phyloP scores from a whole-genome alignment of 2,329 filamentous ascomycete species.

The Fusarium nematophilum region DNA sequence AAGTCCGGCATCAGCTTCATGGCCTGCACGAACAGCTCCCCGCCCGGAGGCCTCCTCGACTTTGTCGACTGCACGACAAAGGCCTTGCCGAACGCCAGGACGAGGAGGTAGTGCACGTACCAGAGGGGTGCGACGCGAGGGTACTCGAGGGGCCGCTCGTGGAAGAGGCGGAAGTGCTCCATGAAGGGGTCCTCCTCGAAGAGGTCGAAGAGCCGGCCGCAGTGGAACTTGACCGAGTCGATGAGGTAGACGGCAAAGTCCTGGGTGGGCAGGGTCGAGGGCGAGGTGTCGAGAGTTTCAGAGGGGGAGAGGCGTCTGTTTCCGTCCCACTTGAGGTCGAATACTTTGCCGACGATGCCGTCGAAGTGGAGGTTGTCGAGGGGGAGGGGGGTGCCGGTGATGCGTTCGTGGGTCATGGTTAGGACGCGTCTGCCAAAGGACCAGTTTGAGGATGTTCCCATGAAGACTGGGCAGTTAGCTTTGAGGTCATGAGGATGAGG shows the following conservation, averaged over 20 bases:
- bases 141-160: slow-evolving; percentile 11
- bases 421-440: slow-evolving; percentile 37
- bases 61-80: slow-evolving; percentile 36
- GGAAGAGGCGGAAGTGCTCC: slow-evolving; percentile 27
- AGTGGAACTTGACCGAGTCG: slow-evolving; percentile 37
- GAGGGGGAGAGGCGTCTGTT: not conserved
- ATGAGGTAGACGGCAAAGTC: slow-evolving; percentile 39
- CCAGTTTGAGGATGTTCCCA: slow-evolving; percentile 37
- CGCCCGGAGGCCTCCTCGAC: slow-evolving; percentile 25
- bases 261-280: slow-evolving; percentile 15
- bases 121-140: slow-evolving; percentile 17
- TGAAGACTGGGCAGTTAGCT: slow-evolving; percentile 22
- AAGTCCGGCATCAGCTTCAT: slow-evolving; percentile 38
- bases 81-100: slow-evolving; percentile 34
- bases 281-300: slow-evolving; percentile 12
- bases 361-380: slow-evolving; percentile 26
- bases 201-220: slow-evolving; percentile 25
- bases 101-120: slow-evolving; percentile 36
- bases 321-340: slow-evolving; percentile 30
- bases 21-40: slow-evolving; percentile 31
- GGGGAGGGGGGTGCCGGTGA: slow-evolving; percentile 26
- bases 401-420: slow-evolving; percentile 32
- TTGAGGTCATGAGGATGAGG: too few species aligned
- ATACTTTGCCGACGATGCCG: slow-evolving; percentile 28
- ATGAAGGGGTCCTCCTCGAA: slow-evolving; percentile 36